phyloP scores from a whole-genome alignment of 225 moss, liverwort and hornwort species.

The Antitrichia curtipendula region DNA sequence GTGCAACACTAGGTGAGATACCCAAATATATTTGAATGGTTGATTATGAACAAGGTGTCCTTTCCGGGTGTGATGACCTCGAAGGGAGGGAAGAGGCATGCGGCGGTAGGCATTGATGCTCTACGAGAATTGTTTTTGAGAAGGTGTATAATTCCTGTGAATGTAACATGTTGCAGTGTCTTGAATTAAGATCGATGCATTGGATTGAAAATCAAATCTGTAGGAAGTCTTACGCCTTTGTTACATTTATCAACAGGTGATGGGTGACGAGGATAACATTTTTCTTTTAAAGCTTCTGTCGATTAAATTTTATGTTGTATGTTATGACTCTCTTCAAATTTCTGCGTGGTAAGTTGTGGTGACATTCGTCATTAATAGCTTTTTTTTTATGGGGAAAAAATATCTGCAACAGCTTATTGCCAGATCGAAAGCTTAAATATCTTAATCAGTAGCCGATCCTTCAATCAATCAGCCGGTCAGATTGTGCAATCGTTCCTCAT shows the following conservation, averaged over 20 bases:
- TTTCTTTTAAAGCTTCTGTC: no score
- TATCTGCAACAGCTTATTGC: slow-evolving; percentile 60
- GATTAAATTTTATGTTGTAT: no score
- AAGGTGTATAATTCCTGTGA: slow-evolving; percentile 24
- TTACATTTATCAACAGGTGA: background rate
- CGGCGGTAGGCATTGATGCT: slow-evolving; percentile 87
- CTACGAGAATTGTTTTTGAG: slow-evolving; percentile 83
- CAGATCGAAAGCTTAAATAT: slow-evolving; percentile 89
- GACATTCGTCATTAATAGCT: background rate
- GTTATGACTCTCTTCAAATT: no score
- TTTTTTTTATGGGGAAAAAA: background rate
- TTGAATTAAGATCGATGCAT: background rate
- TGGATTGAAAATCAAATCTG: background rate
- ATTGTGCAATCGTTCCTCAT: background rate
- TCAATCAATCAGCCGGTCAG: background rate
- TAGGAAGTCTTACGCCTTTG: background rate
- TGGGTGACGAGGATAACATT: no score
- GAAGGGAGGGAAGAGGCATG: slow-evolving; percentile 96
- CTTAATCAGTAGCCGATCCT: slow-evolving; percentile 68
- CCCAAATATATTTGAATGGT: background rate
- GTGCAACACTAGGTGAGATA: background rate
- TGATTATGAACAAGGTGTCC: background rate
- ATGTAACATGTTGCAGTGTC: background rate
- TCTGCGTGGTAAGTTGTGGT: background rate
- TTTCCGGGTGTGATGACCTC: slow-evolving; percentile 82